These are phyloP conservation scores for Eucalyptus tenuipes DNA, from an alignment of 345 rosid genomes.

Conservation along the genomic window DNA sequence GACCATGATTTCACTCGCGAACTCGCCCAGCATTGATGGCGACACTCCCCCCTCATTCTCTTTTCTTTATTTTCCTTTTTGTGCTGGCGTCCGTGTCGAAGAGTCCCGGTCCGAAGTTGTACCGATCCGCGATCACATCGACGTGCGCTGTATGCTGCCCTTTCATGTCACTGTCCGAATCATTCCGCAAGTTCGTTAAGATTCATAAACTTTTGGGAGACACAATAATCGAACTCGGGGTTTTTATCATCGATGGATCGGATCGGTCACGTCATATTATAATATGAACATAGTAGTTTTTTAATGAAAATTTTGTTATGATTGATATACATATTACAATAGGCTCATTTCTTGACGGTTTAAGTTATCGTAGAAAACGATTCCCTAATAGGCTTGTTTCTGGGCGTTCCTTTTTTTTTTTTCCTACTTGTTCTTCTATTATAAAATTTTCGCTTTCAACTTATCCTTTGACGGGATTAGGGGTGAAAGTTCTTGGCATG, in stretches of 20 bases:
- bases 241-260: background rate
- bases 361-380: fast-evolving
- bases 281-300: background rate
- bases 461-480: background rate
- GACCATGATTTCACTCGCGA: background rate
- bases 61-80: background rate
- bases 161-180: background rate
- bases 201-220: background rate
- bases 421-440: background rate
- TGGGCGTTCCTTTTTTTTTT: fast-evolving
- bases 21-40: background rate
- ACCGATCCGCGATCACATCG: background rate
- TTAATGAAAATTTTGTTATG: too few relatives aligned
- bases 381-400: too few relatives aligned
- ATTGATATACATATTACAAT: background rate
- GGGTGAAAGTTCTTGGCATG: background rate
- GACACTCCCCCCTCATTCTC: background rate
- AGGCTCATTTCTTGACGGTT: background rate
- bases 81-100: background rate
- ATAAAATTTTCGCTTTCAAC: background rate
- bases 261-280: background rate
- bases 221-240: background rate
- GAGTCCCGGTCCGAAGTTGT: background rate
- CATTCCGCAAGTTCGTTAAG: background rate
- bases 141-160: background rate